Conservation (phyloP, 225 moss, liverwort and hornwort species). For the Marchantia polymorpha region DNA sequence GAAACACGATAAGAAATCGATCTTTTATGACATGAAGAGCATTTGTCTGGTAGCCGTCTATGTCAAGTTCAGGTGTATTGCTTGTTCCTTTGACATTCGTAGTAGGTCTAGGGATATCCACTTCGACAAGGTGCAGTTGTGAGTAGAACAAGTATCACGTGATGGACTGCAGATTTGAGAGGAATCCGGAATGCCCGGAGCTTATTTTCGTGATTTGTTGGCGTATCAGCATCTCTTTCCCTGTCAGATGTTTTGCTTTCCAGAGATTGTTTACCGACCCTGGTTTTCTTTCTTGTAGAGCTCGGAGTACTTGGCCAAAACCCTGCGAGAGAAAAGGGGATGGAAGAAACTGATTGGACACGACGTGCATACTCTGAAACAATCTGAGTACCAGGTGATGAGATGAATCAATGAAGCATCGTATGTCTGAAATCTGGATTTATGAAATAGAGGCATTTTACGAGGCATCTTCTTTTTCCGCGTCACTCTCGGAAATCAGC, state of each 20-base stretch:
- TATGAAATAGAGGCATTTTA: too few species aligned
- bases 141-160: too few species aligned
- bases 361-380: conserved; percentile 57
- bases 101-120: neutral
- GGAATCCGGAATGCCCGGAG: too few species aligned
- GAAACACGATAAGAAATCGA: neutral
- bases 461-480: too few species aligned
- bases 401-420: neutral
- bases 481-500: too few species aligned
- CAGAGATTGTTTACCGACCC: too few species aligned
- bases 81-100: neutral
- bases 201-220: too few species aligned
- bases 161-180: too few species aligned
- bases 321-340: conserved; percentile 51
- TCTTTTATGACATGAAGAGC: neutral
- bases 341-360: conserved; percentile 62
- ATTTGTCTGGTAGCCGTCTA: neutral
- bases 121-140: neutral
- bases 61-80: neutral
- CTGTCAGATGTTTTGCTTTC: too few species aligned
- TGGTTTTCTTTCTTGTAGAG: conserved; percentile 27
- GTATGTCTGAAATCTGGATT: too few species aligned
- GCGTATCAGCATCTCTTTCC: too few species aligned
- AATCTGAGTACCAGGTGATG: conserved; percentile 56
- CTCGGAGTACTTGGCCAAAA: conserved; percentile 48